Conservation (phyloP, 805 yeast genomes). For the Diddensiella santjacobensis region DNA sequence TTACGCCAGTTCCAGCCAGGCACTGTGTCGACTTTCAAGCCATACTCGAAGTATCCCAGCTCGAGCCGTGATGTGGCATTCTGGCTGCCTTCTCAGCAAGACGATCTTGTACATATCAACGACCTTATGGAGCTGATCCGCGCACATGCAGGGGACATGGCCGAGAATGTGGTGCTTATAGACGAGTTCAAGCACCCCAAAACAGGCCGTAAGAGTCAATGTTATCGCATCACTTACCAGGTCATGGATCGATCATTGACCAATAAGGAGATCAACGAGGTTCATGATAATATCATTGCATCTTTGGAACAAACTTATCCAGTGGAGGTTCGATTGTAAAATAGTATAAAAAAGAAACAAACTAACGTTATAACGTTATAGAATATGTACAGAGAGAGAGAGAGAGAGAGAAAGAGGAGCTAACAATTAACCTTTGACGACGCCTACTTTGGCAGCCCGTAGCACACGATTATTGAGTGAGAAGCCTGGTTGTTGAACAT, state of each 20-base stretch:
- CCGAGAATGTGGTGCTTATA: constrained; percentile 73
- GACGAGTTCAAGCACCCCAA: constrained; percentile 88
- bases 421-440: constrained; percentile 60
- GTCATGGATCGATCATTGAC: constrained; percentile 93
- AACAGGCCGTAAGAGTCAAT: constrained; percentile 68
- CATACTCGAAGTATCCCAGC: constrained; percentile 90
- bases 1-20: constrained; percentile 64
- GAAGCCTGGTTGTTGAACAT: constrained; percentile 88
- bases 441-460: constrained; percentile 95
- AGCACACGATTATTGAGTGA: constrained; percentile 80
- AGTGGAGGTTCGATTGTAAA: constrained; percentile 50
- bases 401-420: background rate
- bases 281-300: constrained; percentile 63
- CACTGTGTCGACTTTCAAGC: constrained; percentile 66
- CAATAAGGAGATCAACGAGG: constrained; percentile 72
- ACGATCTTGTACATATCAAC: constrained; percentile 58
- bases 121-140: constrained; percentile 94
- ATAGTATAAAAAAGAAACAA: constrained; percentile 4
- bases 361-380: background rate
- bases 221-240: constrained; percentile 89
- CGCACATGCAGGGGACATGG: constrained; percentile 73
- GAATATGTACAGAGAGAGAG: background rate
- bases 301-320: constrained; percentile 50
- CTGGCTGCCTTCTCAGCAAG: constrained; percentile 59
- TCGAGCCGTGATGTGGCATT: constrained; percentile 84